These are phyloP conservation scores for Gossypium sturtianum DNA, from an alignment of 345 rosid species.

Conservation along the genomic window DNA sequence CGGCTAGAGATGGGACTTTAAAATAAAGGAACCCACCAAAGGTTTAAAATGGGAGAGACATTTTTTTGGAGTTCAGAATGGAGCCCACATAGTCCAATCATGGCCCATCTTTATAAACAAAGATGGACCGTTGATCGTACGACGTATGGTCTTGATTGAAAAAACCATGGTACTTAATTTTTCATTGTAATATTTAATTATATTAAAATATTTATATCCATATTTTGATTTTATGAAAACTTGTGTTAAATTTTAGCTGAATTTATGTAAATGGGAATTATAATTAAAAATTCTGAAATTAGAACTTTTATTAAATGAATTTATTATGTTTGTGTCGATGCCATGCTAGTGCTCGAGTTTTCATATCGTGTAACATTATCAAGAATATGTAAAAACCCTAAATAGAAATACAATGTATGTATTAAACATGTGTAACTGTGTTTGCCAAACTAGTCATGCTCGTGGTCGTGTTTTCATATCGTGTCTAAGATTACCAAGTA, in stretches of 20 bases:
- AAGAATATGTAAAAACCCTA: not conserved
- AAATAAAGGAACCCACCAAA: not conserved
- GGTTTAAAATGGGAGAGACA: too few species aligned
- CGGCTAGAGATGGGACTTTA: constrained; percentile 25
- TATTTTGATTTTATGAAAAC: not conserved
- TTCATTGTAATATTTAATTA: not conserved
- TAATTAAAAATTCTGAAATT: too few species aligned
- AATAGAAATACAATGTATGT: not conserved
- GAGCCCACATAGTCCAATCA: not conserved
- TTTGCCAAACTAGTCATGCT: not conserved
- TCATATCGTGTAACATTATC: not conserved
- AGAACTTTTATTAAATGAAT: too few species aligned
- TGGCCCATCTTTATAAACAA: not conserved
- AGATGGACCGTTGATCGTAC: constrained; percentile 1
- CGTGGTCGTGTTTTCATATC: not conserved
- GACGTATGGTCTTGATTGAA: not conserved
- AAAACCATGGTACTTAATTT: not conserved
- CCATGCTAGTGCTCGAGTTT: not conserved
- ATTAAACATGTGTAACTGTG: not conserved
- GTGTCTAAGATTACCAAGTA: not conserved
- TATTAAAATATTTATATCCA: not conserved
- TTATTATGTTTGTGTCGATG: not conserved
- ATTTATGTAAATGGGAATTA: too few species aligned
- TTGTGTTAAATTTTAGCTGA: too few species aligned
- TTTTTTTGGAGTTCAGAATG: not conserved